Conservation (phyloP, 2,329 filamentous ascomycete genomes). For the Chaetomium olivaceum region DNA sequence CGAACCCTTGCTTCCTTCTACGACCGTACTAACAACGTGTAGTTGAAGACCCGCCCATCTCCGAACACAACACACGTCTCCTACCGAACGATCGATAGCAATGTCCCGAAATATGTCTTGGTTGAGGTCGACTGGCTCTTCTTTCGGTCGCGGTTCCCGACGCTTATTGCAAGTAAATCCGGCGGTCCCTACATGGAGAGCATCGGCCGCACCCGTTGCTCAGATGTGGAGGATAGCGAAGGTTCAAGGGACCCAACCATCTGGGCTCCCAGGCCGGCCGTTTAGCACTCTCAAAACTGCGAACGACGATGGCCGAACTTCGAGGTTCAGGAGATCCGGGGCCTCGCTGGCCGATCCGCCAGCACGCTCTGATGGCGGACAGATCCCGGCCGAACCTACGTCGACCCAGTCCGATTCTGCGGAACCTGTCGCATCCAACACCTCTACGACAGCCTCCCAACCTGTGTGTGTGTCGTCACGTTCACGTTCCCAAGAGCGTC, state of each 20-base stretch:
- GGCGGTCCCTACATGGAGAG: not conserved
- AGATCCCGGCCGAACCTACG: not conserved
- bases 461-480: not conserved
- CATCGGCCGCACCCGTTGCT: not conserved
- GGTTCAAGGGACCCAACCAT: not conserved
- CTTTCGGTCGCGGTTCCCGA: not conserved
- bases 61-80: not conserved
- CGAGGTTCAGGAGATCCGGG: conserved; percentile 10
- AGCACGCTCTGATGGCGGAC: not conserved
- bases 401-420: not conserved
- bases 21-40: not conserved
- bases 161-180: not conserved
- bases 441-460: not conserved
- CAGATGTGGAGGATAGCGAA: not conserved
- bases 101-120: conserved; percentile 4
- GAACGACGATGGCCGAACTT: not conserved
- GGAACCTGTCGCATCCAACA: not conserved
- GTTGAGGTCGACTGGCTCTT: not conserved
- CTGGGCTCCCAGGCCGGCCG: not conserved
- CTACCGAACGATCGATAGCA: not conserved
- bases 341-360: not conserved
- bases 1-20: not conserved
- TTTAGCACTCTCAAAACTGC: not conserved
- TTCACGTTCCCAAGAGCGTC: not conserved
- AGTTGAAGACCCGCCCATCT: not conserved